These are phyloP conservation scores for Neurospora tetrasperma DNA, from an alignment of 495 filamentous ascomycete genomes.

Conservation along the genomic window DNA sequence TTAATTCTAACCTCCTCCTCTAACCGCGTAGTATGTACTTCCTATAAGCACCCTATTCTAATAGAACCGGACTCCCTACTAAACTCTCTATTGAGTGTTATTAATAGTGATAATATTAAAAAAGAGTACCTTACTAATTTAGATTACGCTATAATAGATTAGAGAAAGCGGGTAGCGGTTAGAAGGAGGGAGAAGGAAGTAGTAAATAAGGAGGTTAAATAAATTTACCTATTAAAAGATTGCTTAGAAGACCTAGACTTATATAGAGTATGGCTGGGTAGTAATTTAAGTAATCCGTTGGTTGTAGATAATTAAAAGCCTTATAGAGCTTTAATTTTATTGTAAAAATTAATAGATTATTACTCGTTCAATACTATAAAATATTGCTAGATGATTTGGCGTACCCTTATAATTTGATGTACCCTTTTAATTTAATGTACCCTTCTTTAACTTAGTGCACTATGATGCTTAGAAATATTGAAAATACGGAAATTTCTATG, in stretches of 20 bases:
- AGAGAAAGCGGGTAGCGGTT: not conserved
- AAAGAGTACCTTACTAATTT: not conserved
- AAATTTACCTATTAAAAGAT: not conserved
- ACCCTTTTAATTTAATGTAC: no score
- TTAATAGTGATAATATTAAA: not conserved
- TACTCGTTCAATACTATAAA: no score
- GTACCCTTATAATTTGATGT: no score
- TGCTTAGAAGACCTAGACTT: not conserved
- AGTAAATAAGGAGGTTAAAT: no score
- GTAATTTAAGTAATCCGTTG: not conserved
- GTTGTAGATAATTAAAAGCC: no score
- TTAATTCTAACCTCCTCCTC: no score
- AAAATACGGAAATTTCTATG: no score
- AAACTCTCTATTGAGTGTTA: not conserved
- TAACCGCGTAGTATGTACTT: not conserved
- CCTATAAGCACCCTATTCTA: not conserved
- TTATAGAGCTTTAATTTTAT: no score
- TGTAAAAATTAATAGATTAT: no score
- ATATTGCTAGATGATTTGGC: no score
- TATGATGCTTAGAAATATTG: no score
- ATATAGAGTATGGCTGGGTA: not conserved
- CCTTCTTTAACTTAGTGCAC: no score
- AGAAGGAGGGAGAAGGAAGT: not conserved
- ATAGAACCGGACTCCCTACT: not conserved
- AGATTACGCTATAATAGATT: not conserved